Evolutionary conservation across 805 yeast species (phyloP).

Genomic region (Metschnikowia arizonensis): DNA sequence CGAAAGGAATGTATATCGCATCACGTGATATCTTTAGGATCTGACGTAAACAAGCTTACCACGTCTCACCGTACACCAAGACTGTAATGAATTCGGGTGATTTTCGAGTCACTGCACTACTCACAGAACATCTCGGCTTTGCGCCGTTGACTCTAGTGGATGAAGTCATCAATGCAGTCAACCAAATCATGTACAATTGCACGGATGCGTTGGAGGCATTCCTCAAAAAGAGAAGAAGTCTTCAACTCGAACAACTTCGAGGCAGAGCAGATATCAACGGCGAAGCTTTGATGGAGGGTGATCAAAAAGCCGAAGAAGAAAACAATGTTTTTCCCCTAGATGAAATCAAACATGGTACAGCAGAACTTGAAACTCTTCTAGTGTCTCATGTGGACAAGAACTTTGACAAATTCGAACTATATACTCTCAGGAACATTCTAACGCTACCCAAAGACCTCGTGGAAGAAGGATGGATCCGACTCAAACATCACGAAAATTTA

Average conservation of each 20-base stretch:
- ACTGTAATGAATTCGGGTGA: slow-evolving; percentile 20
- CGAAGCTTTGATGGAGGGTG: slow-evolving; percentile 12
- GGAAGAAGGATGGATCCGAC: slow-evolving; percentile 59
- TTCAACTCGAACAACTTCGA: slow-evolving; percentile 16
- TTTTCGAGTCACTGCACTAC: slow-evolving; percentile 36
- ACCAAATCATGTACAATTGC: slow-evolving; percentile 77
- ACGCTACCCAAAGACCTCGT: slow-evolving; percentile 64
- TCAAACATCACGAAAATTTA: slow-evolving; percentile 66
- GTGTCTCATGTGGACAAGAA: slow-evolving; percentile 75
- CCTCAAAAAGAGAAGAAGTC: slow-evolving; percentile 30
- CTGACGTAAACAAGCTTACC: slow-evolving; percentile 1
- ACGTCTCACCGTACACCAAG: background rate
- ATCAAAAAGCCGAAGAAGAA: slow-evolving; percentile 4
- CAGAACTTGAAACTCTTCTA: slow-evolving; percentile 68
- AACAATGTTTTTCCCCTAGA: slow-evolving; percentile 21
- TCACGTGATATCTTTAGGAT: background rate
- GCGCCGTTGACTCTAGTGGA: slow-evolving; percentile 81
- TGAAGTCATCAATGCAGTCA: slow-evolving; percentile 83
- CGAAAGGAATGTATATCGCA: background rate
- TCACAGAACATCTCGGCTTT: slow-evolving; percentile 83
- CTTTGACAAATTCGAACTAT: slow-evolving; percentile 83
- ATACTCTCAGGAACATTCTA: slow-evolving; percentile 72
- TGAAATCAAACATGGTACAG: slow-evolving; percentile 75
- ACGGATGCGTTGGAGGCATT: slow-evolving; percentile 73
- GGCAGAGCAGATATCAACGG: slow-evolving; percentile 7